phyloP scores from a whole-genome alignment of 164 flowering plant species.

The Vitis riparia region DNA sequence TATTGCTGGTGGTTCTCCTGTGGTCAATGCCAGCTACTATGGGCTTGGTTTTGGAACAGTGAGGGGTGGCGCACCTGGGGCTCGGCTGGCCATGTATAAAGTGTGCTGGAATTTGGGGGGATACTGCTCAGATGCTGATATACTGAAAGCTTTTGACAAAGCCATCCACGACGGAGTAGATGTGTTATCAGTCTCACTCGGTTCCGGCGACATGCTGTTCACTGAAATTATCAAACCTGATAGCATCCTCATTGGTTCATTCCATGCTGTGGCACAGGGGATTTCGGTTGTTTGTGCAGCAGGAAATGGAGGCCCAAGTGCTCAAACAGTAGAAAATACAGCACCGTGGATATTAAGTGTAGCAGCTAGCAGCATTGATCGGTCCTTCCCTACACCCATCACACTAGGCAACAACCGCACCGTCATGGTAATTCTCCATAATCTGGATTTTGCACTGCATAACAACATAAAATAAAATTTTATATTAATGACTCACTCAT shows the following conservation, averaged over 20 bases:
- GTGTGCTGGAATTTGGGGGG: slow-evolving; percentile 9
- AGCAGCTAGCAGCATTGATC: slow-evolving; percentile 24
- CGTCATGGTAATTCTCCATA: slow-evolving; percentile 6
- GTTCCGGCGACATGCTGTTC: neutral
- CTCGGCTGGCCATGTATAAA: slow-evolving; percentile 18
- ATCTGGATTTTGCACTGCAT: too few species aligned
- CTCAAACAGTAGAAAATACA: slow-evolving; percentile 2
- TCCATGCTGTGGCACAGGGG: slow-evolving; percentile 24
- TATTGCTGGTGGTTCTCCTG: slow-evolving; percentile 14
- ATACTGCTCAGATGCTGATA: slow-evolving; percentile 7
- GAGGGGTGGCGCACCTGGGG: slow-evolving; percentile 11
- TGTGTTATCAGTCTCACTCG: neutral
- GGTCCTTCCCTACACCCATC: slow-evolving; percentile 8
- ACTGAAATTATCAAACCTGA: neutral
- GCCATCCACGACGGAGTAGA: neutral
- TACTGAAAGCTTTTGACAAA: slow-evolving; percentile 9
- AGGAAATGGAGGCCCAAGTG: slow-evolving; percentile 16
- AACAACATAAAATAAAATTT: too few species aligned
- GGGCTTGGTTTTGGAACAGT: slow-evolving; percentile 14
- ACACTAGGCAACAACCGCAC: slow-evolving; percentile 9
- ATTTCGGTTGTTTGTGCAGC: slow-evolving; percentile 21
- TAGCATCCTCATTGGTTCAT: slow-evolving; percentile 20
- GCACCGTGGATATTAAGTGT: slow-evolving; percentile 31
- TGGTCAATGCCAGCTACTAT: neutral
- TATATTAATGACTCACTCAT: too few species aligned